Base-by-base conservation (phyloP, 257 asterid species). In the Rauvolfia tetraphylla region DNA sequence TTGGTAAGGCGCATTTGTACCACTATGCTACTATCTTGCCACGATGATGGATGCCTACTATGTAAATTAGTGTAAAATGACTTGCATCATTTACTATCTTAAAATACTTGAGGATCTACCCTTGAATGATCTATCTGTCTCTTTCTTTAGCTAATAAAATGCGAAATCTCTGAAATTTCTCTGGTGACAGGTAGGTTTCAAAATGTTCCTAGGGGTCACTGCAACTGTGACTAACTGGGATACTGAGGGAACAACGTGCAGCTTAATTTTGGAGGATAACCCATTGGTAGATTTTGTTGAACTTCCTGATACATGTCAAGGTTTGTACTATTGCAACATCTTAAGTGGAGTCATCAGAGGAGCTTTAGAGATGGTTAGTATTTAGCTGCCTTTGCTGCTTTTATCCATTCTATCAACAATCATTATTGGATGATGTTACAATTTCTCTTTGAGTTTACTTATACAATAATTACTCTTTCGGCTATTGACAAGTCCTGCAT, bases 231-330 rank as follows among this genome's bases (percentile, higher is more conserved):
- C 88, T 66, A 91, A 89, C 77, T 91, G 98, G 97, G 96, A 95
- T 71, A 61, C 90, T 23, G 99, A 95, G 77, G 98, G 99, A 75
- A 91, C 97, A 79, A 89, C 96, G 9, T 95, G 99, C 92, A 91
- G 98, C 80, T 78, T 95, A 44, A 89, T 95, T 81, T 78, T 93
- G 85, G 98, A 95, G 82, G 99, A 95, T 75, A 95, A 95, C 84
- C 99, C 97, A 29, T 84, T 93, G 76, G 97, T 93, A 63, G 99
- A 95, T 83, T 95, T 95, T 82, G 98, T 95, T 72, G 99, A 95
- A 88, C 97, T 93, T 79, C 99, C 98, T 62, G 98, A 93, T 79
- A 93, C 93, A 65, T 95, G 98, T 80, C 99, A 95, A 84, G 98
- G 99, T 79, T 92, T 95, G 77, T 82, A 87, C 67, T 95, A 95